Evolutionary conservation across 805 yeast genomes (phyloP).

Genomic region (Pichia cabralensis): DNA sequence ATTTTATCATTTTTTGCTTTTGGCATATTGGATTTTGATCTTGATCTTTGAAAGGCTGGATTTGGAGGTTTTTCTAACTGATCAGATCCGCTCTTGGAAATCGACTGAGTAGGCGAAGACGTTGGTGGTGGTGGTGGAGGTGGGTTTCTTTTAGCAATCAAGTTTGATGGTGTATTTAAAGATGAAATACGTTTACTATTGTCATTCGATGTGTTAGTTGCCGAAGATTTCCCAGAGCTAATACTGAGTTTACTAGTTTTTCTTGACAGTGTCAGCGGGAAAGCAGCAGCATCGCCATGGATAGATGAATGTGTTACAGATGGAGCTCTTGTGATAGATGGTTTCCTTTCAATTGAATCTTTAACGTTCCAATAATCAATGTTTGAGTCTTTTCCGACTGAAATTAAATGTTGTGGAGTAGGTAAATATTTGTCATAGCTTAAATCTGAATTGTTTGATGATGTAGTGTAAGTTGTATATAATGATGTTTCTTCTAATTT

Average conservation of each 20-base stretch:
- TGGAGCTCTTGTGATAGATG: constrained; percentile 20
- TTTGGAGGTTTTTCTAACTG: constrained; percentile 5
- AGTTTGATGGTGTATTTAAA: constrained; percentile 45
- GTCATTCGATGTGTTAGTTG: constrained; percentile 31
- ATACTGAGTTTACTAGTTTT: constrained; percentile 6
- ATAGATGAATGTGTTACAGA: constrained; percentile 19
- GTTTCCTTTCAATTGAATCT: constrained; percentile 23
- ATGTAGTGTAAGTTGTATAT: constrained; percentile 40
- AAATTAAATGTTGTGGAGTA: constrained; percentile 61
- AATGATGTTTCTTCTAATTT: constrained; percentile 20
- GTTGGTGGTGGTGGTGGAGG: constrained; percentile 26
- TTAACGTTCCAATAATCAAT: constrained; percentile 51
- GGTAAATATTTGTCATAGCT: constrained; percentile 34
- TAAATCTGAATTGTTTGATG: constrained; percentile 40
- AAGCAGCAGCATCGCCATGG: background rate
- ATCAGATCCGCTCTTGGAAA: background rate
- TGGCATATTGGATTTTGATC: background rate
- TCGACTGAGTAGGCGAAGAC: background rate
- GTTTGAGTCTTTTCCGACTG: constrained; percentile 26
- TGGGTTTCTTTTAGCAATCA: constrained; percentile 9
- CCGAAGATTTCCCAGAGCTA: background rate
- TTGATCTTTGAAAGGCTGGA: background rate
- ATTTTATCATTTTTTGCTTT: background rate
- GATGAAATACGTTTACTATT: constrained; percentile 74
- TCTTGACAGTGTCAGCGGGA: constrained; percentile 1